These are phyloP conservation scores for Gossypium trilobum DNA, from an alignment of 441 rosid species.

Conservation along the genomic window DNA sequence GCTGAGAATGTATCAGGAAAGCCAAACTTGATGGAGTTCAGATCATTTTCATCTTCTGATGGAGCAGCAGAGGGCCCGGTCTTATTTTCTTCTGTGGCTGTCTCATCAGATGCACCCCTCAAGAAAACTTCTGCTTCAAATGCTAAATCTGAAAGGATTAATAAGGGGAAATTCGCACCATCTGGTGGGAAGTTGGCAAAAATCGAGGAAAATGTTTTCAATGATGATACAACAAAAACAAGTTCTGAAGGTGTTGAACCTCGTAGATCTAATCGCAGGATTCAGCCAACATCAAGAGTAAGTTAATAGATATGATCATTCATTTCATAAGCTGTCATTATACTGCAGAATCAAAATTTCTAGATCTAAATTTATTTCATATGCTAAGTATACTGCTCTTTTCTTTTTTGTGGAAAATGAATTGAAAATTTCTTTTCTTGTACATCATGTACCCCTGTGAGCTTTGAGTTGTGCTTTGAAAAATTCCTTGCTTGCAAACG, in stretches of 20 bases:
- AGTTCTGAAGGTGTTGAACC: slow-evolving; percentile 51
- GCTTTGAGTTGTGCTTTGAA: not conserved
- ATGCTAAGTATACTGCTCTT: not conserved
- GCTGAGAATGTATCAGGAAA: slow-evolving; percentile 33
- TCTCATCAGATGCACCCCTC: slow-evolving; percentile 31
- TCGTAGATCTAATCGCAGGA: slow-evolving; percentile 82
- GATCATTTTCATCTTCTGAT: slow-evolving; percentile 37
- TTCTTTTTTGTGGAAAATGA: not conserved
- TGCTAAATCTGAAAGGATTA: slow-evolving; percentile 33
- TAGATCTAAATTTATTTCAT: not conserved
- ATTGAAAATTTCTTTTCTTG: not conserved
- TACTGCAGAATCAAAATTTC: not conserved
- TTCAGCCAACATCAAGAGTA: slow-evolving; percentile 98
- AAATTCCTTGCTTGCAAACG: not conserved
- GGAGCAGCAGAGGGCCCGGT: slow-evolving; percentile 43
- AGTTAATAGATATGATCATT: slow-evolving; percentile 19
- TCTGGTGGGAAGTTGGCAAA: slow-evolving; percentile 46
- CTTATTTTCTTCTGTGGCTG: slow-evolving; percentile 40
- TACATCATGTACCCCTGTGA: not conserved
- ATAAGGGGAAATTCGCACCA: slow-evolving; percentile 52
- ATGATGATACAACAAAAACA: slow-evolving; percentile 31
- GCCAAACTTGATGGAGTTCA: slow-evolving; percentile 28
- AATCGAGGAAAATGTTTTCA: slow-evolving; percentile 50
- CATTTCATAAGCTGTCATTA: not conserved
- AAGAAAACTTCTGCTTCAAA: slow-evolving; percentile 36